Conservation (phyloP, 164 flowering plant species). For the Umbellularia californica region DNA sequence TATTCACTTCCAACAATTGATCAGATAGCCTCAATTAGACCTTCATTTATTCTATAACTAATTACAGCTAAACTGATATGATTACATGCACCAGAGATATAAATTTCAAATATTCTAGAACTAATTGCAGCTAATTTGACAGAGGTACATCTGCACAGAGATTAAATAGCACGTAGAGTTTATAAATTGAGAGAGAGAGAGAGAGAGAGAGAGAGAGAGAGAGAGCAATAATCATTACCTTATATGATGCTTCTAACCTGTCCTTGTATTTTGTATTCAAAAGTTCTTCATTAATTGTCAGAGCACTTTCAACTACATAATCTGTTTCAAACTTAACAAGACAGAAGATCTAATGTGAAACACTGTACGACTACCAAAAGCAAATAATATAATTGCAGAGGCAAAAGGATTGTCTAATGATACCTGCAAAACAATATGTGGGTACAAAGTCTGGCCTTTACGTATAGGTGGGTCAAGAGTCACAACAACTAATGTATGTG, state of each 20-base stretch:
- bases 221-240: conserved; percentile 38
- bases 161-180: neutral
- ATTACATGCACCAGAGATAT: too few species aligned
- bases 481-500: conserved; percentile 88
- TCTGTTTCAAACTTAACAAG: conserved; percentile 90
- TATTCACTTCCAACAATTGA: too few species aligned
- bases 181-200: neutral
- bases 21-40: too few species aligned
- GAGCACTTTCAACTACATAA: conserved; percentile 50
- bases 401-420: neutral
- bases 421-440: conserved; percentile 99
- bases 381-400: neutral
- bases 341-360: neutral
- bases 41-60: too few species aligned
- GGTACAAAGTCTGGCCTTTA: conserved; percentile 96
- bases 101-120: too few species aligned
- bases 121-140: too few species aligned
- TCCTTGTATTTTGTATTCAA: conserved; percentile 81
- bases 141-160: too few species aligned
- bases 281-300: conserved; percentile 69
- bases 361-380: neutral
- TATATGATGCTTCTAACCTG: conserved; percentile 71
- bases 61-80: too few species aligned
- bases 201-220: neutral
- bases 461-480: conserved; percentile 98